Evolutionary conservation across 192 early-diverging fungal genomes (phyloP).

Genomic region (Helicostylum pulchrum): DNA sequence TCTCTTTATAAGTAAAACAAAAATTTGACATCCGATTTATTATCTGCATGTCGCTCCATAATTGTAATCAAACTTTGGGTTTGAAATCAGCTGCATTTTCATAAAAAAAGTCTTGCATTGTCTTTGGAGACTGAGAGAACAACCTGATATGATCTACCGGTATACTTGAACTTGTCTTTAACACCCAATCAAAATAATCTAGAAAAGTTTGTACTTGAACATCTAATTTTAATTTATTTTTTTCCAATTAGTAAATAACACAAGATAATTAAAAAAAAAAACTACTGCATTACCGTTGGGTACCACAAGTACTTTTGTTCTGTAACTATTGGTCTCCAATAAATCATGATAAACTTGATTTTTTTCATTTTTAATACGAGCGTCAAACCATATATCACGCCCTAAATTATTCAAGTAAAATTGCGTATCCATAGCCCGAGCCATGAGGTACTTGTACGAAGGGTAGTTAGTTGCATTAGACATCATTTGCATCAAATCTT

Average conservation of each 20-base stretch:
- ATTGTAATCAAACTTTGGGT: slow-evolving; percentile 26
- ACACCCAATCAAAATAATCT: slow-evolving; percentile 35
- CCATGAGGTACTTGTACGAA: slow-evolving; percentile 5
- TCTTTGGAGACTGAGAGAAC: slow-evolving; percentile 12
- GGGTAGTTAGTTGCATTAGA: slow-evolving; percentile 16
- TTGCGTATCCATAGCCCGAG: slow-evolving; percentile 26
- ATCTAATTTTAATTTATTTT: too few species aligned
- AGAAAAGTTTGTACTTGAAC: slow-evolving; percentile 25
- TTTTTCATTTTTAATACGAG: slow-evolving; percentile 29
- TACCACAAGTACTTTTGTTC: slow-evolving; percentile 20
- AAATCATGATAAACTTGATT: slow-evolving; percentile 22
- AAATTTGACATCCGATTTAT: slow-evolving; percentile 1
- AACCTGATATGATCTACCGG: slow-evolving; percentile 21
- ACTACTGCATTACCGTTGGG: slow-evolving; percentile 27
- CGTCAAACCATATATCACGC: slow-evolving; percentile 31
- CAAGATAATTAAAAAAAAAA: too few species aligned
- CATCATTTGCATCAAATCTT: slow-evolving; percentile 18
- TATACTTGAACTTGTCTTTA: slow-evolving; percentile 21
- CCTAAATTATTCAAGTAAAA: slow-evolving; percentile 23
- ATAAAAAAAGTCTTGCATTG: slow-evolving; percentile 26
- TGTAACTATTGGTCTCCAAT: slow-evolving; percentile 17
- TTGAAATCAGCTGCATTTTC: slow-evolving; percentile 32
- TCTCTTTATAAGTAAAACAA: not conserved
- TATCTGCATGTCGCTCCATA: not conserved
- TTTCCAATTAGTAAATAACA: too few species aligned